Evolutionary conservation across 768 basidiomycete species (phyloP), one percentile per base, ranked within the genome.

Genomic region (Trametes elegans): DNA sequence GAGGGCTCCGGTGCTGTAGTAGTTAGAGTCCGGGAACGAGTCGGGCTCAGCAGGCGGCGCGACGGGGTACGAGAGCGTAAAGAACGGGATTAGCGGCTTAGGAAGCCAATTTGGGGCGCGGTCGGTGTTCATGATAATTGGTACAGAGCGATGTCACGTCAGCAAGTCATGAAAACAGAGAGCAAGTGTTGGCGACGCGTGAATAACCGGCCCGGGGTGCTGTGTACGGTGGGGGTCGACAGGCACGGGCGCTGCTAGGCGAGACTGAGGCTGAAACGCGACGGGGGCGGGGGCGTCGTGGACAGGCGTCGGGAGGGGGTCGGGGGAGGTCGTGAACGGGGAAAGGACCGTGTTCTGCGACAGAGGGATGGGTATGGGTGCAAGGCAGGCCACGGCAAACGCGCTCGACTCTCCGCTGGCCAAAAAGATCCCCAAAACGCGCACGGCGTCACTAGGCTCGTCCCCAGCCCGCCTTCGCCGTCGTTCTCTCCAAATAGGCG

Each of bases 31-130:
- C 27, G 75, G 84, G 72, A 90, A 93, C 5, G 88, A 89, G 73
- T 91, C 90, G 45, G 84, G 76, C 27, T 77, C 58, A 11, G 66
- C 53, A 18, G 90, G 89, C 9, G 79, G 68, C 8, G 72, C 53
- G 3, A 78, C 79, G 28, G 84, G 86, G 70, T 90, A 83, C 24
- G 89, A 90, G 55, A 93, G 83, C 8, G 81, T 70, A 71, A 88
- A 75, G 73, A 93, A 91, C 34, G 88, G 87, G 36, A 77, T 62
- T 58, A 89, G 63, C 59, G 79, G 80, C 36, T 80, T 69, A 18
- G 77, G 76, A 50, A 88, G 73, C 75, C 71, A 76, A 62, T 73
- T 63, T 50, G 67, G 69, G 49, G 65, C 64, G 56, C 67, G 64
- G 34, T 64, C 46, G 53, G 61, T 57, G 68, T 73, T 73, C 76